phyloP scores from a whole-genome alignment of 23 red algal species.

The Gracilariopsis chorda region DNA sequence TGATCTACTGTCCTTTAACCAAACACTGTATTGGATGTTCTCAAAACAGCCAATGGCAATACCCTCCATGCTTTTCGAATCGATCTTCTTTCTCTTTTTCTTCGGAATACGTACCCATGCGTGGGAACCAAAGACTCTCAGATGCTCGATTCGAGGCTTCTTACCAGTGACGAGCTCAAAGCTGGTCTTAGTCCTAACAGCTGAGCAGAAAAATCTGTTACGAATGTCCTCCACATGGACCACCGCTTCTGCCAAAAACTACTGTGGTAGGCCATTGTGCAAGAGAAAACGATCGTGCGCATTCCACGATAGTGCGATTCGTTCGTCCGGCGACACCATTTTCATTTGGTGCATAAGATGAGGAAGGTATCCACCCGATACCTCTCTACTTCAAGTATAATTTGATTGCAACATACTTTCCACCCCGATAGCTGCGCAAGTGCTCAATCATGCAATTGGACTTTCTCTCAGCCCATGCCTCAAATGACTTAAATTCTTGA shows the following conservation, averaged over 20 bases:
- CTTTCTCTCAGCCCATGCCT: conserved; percentile 5
- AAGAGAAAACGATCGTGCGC: neutral
- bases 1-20: neutral
- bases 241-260: neutral
- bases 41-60: conserved; percentile 4
- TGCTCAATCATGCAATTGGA: neutral
- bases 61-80: neutral
- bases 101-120: conserved; percentile 11
- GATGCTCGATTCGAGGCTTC: neutral
- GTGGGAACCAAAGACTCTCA: neutral
- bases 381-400: neutral
- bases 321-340: conserved; percentile 15
- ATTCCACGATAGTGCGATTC: conserved; percentile 12
- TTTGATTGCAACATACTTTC: neutral
- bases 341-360: neutral
- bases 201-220: neutral
- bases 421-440: neutral
- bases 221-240: neutral
- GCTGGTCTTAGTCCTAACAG: neutral
- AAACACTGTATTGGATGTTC: conserved; percentile 22
- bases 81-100: neutral
- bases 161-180: neutral
- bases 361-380: neutral
- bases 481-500: neutral
- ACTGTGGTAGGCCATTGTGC: neutral